phyloP scores from a whole-genome alignment of 306 rosid species.

The Aeschynomene evenia region DNA sequence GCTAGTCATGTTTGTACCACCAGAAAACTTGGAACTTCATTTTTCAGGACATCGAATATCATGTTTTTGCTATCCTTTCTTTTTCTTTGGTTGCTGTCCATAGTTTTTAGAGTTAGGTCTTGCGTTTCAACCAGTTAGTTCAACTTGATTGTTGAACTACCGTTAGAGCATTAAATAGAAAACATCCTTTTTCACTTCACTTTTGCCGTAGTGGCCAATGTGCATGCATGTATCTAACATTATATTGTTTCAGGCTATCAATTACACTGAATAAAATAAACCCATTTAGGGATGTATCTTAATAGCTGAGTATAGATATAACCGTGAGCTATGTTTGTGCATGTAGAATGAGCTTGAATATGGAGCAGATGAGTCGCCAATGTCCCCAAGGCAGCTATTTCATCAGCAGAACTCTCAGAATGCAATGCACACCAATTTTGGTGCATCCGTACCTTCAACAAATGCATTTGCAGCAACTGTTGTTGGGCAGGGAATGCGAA shows the following conservation, averaged over 20 bases:
- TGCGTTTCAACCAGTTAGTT: not conserved
- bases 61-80: not conserved
- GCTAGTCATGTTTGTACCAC: slow-evolving; percentile 1
- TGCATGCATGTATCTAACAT: not conserved
- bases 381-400: slow-evolving; percentile 61
- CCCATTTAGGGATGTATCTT: not conserved
- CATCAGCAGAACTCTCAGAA: slow-evolving; percentile 52
- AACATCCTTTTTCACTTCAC: not conserved
- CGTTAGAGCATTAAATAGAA: not conserved
- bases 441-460: slow-evolving; percentile 38
- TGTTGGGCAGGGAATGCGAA: slow-evolving; percentile 53
- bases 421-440: slow-evolving; percentile 44
- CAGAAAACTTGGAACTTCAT: slow-evolving; percentile 2
- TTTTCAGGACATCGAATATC: not conserved
- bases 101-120: slow-evolving; percentile 12
- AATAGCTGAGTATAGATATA: slow-evolving; percentile 11
- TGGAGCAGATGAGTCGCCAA: slow-evolving; percentile 59
- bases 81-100: not conserved
- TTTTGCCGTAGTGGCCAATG: not conserved
- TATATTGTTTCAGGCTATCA: slow-evolving; percentile 1
- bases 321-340: slow-evolving; percentile 22
- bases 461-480: slow-evolving; percentile 37
- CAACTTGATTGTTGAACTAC: not conserved
- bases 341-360: slow-evolving; percentile 69
- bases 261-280: not conserved